Base-by-base conservation (phyloP, 2,329 filamentous ascomycete genomes). In the Ophiocordyceps camponoti-rufipedis region DNA sequence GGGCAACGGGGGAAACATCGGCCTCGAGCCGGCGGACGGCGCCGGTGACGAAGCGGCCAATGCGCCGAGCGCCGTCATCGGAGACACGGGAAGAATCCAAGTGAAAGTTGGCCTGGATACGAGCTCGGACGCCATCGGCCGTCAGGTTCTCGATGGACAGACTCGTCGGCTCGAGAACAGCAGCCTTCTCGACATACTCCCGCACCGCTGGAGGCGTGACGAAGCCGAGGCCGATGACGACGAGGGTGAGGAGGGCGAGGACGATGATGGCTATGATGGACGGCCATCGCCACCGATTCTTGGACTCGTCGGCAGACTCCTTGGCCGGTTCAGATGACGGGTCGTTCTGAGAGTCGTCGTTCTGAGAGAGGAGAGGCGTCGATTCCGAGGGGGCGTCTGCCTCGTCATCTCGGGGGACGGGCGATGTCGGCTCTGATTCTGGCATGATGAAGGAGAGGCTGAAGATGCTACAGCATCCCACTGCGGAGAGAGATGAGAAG, bases 111-210 rank as follows among this genome's bases (percentile, higher is more conserved):
- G 84, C 89, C 55, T 88, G 81, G 42, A 98, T 71, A 50, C 86
- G 79, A 31, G 85, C 82, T 49, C 74, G 76, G 9, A 95, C 75
- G 12, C 91, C 89, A 48, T 80, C 72, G 8, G 76, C 58, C 0
- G 86, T 95, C 52, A 95, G 82, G 2, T 82, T 85, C 55, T 91
- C 83, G 48, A 98, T 78, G 2, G 87, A 86, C 18, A 98, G 64
- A 52, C 80, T 83, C 6, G 82, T 87, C 2, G 91, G 85, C 56
- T 88, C 78, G 52, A 98, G 75, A 16, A 89, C 78, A 23, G 81
- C 72, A 3, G 88, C 85, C 60, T 88, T 72, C 62, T 89, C 82
- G 43, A 83, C 85, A 62, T 98, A 98, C 57, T 85, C 75, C 62
- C 94, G 78, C 11, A 94, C 76, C 8, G 81, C 76, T 14, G 82